Percentiles rank a stretch among this genome's conserved stretches.
These are phyloP conservation scores for Phytophthora foliorum DNA, from an alignment of 352 stramenopile species.

Conservation along the genomic window DNA sequence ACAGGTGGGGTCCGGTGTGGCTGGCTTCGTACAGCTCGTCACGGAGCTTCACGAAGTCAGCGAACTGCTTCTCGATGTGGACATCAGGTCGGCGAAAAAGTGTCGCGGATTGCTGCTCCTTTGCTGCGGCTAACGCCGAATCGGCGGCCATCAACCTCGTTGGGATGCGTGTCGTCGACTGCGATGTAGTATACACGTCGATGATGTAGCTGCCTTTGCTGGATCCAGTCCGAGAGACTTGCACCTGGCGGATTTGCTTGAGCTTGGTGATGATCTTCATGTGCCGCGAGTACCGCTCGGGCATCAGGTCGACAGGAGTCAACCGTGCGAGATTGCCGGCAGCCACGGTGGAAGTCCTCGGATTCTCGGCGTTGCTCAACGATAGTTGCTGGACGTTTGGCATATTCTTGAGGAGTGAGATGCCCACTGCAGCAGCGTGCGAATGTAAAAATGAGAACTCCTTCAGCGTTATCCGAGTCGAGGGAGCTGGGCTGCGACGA, in stretches of 20 bases:
- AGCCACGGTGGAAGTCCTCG: conserved; percentile 9
- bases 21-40: conserved; percentile 46
- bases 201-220: conserved; percentile 26
- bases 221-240: conserved; percentile 22
- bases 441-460: conserved; percentile 29
- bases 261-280: conserved; percentile 41
- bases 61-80: conserved; percentile 35
- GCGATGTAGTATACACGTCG: conserved; percentile 38
- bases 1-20: conserved; percentile 33
- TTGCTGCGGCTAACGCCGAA: not conserved
- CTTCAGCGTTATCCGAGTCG: not conserved
- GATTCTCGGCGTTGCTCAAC: not conserved
- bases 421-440: not conserved
- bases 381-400: conserved; percentile 5
- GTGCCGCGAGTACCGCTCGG: conserved; percentile 41
- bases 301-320: conserved; percentile 30
- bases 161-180: conserved; percentile 38
- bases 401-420: conserved; percentile 5
- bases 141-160: conserved; percentile 22
- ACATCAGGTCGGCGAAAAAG: conserved; percentile 29
- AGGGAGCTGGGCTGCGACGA: conserved; percentile 2
- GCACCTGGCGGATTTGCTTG: conserved; percentile 38
- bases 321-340: conserved; percentile 18
- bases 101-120: conserved; percentile 2
- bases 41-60: conserved; percentile 51